Evolutionary conservation across 2,329 filamentous ascomycete species (phyloP).

Genomic region (Cladosporium sp.): DNA sequence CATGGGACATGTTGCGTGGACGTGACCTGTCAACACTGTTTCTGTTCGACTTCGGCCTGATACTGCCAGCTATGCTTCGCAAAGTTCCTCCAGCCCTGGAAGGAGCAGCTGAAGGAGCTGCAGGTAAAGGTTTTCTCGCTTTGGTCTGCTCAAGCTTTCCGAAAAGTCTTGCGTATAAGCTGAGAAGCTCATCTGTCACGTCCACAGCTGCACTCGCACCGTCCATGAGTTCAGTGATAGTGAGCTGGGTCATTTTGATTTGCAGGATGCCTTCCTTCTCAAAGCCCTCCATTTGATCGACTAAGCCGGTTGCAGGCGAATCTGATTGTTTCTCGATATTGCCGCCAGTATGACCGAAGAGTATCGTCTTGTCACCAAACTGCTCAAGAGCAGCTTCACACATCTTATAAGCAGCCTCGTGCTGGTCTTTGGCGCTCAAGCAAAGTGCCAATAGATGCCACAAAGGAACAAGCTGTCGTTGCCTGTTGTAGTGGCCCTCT

Average conservation of each 20-base stretch:
- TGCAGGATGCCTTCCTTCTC: constrained; percentile 89
- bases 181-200: constrained; percentile 77
- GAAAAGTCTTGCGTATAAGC: constrained; percentile 77
- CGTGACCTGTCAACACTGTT: constrained; percentile 1
- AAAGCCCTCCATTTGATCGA: constrained; percentile 75
- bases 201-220: constrained; percentile 84
- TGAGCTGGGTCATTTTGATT: constrained; percentile 90
- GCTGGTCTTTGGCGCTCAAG: constrained; percentile 82
- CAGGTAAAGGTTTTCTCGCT: constrained; percentile 51
- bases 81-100: constrained; percentile 33
- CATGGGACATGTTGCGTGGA: not conserved
- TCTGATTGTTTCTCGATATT: constrained; percentile 16
- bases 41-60: constrained; percentile 54
- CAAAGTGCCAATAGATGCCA: constrained; percentile 90
- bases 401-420: constrained; percentile 70
- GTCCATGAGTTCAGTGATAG: constrained; percentile 76
- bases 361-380: constrained; percentile 63
- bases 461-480: constrained; percentile 64
- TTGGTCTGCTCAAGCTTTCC: constrained; percentile 51
- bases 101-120: constrained; percentile 20
- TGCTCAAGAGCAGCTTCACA: constrained; percentile 92
- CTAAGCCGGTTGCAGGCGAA: constrained; percentile 45
- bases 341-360: constrained; percentile 47
- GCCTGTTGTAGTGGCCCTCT: not conserved
- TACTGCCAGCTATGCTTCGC: constrained; percentile 62